Evolutionary conservation across 345 rosid genomes (phyloP).

Genomic region (Brassica rapa): DNA sequence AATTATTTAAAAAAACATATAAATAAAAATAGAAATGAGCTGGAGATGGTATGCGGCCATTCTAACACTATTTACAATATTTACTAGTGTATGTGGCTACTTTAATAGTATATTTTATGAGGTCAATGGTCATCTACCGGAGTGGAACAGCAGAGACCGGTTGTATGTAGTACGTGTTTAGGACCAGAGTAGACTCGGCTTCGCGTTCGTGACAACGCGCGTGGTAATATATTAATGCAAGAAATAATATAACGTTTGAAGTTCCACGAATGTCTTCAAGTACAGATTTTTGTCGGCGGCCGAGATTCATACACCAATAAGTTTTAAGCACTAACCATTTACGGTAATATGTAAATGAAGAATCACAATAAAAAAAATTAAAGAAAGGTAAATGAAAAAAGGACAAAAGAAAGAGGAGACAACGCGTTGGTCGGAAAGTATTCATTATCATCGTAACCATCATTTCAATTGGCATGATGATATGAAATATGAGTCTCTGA

Average conservation of each 20-base stretch:
- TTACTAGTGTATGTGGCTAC: no score
- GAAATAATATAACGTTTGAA: background rate
- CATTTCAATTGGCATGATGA: slow-evolving; percentile 31
- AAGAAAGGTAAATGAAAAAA: background rate
- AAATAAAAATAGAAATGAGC: no score
- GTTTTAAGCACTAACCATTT: slow-evolving; percentile 18
- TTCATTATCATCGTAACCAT: slow-evolving; percentile 26
- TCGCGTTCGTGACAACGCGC: background rate
- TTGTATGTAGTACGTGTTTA: background rate
- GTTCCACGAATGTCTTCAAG: slow-evolving; percentile 38
- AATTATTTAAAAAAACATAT: no score
- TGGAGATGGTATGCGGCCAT: no score
- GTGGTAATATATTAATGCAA: background rate
- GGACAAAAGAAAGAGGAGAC: slow-evolving; percentile 16
- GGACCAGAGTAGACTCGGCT: background rate
- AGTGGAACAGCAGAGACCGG: background rate
- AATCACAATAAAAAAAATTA: background rate
- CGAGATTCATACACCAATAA: slow-evolving; percentile 22
- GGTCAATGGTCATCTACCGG: no score
- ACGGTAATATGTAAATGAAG: background rate
- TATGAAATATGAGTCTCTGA: slow-evolving; percentile 19
- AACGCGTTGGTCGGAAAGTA: slow-evolving; percentile 46
- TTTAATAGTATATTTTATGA: no score
- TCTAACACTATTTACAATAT: no score
- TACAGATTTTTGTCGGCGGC: slow-evolving; percentile 39